Base-by-base conservation (phyloP, 2,329 filamentous ascomycete species). In the Talaromyces sp. region DNA sequence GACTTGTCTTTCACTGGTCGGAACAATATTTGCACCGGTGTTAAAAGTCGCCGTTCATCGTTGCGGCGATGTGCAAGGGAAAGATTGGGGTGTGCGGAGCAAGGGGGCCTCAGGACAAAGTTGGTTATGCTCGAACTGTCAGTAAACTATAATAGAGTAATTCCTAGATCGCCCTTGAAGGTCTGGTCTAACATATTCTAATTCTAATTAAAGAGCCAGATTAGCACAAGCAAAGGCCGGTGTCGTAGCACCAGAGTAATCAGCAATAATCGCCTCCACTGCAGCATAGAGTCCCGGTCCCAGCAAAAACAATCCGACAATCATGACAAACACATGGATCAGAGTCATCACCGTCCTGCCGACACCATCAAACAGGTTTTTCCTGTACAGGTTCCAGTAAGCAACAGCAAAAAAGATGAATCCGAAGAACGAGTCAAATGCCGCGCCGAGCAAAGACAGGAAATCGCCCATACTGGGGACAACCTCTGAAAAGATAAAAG, bases 281-380 rank as follows among this genome's bases (percentile, higher is more conserved):
- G 79, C 79, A 33, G 79, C 78, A 65, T 81, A 81, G n/a, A 81
- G 62, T 0, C 79, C 79, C 0, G 79, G 79, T 3, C 79, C 79
- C 15, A 81, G 67, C 60, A 81, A 61, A 63, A 82, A 81, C 61
- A 82, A 63, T 0, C 79, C 79, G 40, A 68, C 68, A 4, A 69
- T 10, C 74, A 81, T 70, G 11, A 81, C 69, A 56, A 81, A 70
- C 1, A 74, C 60, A 65, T 81, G 78, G 6, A 78, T 65, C 11
- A 78, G 60, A 3, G 76, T 78, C 74, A 78, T 74, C 5, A 75
- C 60, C 6, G 71, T 71, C 56, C 76, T 70, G 0, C 63, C 58
- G 0, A 67, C 50, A 2, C 73, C 70, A 1, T 53, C 50, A 54
- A 78, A 81, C 21, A 80, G 60, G 3, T 65, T 67, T 0, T 73